A percentile compares a stretch with the other conserved stretches of the same genome.
Evolutionary conservation across 306 rosid species (phyloP).

Genomic region (Ochetophila trinervis): DNA sequence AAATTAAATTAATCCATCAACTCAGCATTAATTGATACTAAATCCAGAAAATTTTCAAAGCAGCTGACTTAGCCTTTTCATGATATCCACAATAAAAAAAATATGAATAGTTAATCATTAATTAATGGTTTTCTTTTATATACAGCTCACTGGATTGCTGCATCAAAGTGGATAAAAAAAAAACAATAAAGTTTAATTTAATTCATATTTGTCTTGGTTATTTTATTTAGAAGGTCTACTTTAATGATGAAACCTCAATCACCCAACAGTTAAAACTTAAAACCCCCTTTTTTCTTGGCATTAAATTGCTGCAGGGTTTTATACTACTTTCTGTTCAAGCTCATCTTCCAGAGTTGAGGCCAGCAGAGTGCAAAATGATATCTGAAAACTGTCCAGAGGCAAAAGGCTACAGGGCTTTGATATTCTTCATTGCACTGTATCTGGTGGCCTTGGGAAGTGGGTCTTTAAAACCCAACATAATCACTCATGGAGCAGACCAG

Average conservation of each 20-base stretch:
- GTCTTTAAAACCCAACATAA: conserved; percentile 58
- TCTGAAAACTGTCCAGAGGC: conserved; percentile 34
- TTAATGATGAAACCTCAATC: neutral
- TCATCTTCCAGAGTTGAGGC: conserved; percentile 46
- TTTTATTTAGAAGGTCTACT: too few relatives aligned
- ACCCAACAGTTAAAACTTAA: neutral
- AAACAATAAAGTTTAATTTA: too few relatives aligned
- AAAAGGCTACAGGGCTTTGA: conserved; percentile 40
- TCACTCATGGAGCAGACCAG: conserved; percentile 70
- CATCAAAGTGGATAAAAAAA: too few relatives aligned
- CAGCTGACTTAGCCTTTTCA: neutral
- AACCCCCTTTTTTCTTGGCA: neutral
- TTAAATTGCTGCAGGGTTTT: conserved; percentile 42
- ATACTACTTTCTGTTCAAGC: conserved; percentile 55
- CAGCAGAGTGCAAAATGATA: conserved; percentile 38
- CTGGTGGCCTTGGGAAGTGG: conserved; percentile 72
- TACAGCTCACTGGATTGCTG: too few relatives aligned
- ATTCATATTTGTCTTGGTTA: neutral
- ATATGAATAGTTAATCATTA: too few relatives aligned
- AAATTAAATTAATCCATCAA: too few relatives aligned
- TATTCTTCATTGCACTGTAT: conserved; percentile 49
- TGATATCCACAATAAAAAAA: too few relatives aligned
- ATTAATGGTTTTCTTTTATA: too few relatives aligned
- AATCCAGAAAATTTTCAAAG: neutral
- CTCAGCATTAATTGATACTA: neutral